These are phyloP conservation scores for Glycyrrhiza uralensis DNA, from an alignment of 306 rosid genomes.

Conservation along the genomic window DNA sequence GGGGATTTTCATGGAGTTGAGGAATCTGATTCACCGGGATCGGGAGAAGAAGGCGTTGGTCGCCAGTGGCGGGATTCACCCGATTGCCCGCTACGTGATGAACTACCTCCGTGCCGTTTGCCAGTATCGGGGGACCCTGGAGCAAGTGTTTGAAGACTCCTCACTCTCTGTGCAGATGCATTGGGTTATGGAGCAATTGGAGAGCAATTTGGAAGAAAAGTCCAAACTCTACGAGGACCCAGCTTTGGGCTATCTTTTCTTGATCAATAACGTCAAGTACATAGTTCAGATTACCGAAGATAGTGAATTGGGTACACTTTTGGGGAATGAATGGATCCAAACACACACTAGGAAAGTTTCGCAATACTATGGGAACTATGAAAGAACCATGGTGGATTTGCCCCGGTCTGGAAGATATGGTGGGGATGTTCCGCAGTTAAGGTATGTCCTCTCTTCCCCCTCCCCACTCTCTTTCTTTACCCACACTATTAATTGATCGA, in stretches of 20 bases:
- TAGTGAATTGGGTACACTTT: constrained; percentile 41
- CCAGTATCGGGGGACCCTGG: constrained; percentile 61
- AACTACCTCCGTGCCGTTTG: constrained; percentile 75
- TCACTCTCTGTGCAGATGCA: constrained; percentile 67
- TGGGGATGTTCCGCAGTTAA: too few species aligned
- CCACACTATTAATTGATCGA: too few species aligned
- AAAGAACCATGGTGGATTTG: constrained; percentile 36
- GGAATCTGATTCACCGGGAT: constrained; percentile 42
- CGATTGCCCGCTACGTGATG: constrained; percentile 89
- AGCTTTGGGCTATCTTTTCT: constrained; percentile 49
- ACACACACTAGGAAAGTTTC: constrained; percentile 45
- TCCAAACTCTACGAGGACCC: constrained; percentile 54
- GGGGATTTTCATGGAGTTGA: not conserved
- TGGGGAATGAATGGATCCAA: constrained; percentile 61
- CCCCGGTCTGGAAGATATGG: too few species aligned
- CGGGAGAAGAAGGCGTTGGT: constrained; percentile 55
- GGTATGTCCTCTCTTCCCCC: too few species aligned
- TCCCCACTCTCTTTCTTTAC: too few species aligned
- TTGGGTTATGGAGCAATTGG: constrained; percentile 52
- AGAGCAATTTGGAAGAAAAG: constrained; percentile 53
- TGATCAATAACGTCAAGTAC: constrained; percentile 64
- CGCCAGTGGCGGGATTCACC: constrained; percentile 75
- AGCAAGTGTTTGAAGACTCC: constrained; percentile 72
- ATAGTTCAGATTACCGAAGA: constrained; percentile 50
- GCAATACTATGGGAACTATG: constrained; percentile 43